Evolutionary conservation across 257 asterid genomes (phyloP).

Genomic region (Ophiorrhiza pumila): DNA sequence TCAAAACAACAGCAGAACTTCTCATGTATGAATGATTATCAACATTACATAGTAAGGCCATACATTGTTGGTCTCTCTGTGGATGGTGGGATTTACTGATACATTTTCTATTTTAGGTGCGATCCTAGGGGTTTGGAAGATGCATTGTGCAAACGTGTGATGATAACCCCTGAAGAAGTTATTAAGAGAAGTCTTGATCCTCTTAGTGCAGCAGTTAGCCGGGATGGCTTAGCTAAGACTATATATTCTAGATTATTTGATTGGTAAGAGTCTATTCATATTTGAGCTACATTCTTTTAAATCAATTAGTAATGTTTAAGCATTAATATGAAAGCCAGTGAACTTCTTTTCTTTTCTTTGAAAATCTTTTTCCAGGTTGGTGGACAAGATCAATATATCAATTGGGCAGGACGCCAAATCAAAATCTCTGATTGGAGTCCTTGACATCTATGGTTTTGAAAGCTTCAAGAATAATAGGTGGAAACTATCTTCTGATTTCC

Average conservation of each 20-base stretch:
- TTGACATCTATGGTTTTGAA: conserved; percentile 94
- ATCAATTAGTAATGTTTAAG: background rate
- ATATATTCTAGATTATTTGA: conserved; percentile 89
- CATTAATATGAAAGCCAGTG: background rate
- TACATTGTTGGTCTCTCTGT: conserved; percentile 29
- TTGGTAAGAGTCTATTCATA: conserved; percentile 50
- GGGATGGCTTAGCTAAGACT: conserved; percentile 96
- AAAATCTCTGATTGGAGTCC: conserved; percentile 82
- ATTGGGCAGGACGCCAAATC: conserved; percentile 87
- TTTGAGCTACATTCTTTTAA: conserved; percentile 15
- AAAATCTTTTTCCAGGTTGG: conserved; percentile 67
- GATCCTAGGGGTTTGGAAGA: conserved; percentile 82
- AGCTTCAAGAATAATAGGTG: conserved; percentile 97
- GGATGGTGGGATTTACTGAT: conserved; percentile 27
- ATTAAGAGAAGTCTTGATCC: conserved; percentile 98
- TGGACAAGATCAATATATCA: conserved; percentile 82
- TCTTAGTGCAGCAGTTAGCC: conserved; percentile 79
- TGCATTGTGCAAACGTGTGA: conserved; percentile 95
- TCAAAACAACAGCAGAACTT: conserved; percentile 79
- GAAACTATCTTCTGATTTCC: conserved; percentile 3
- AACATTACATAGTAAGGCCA: conserved; percentile 26
- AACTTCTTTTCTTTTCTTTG: background rate
- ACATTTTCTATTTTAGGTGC: conserved; percentile 55
- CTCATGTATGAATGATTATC: conserved; percentile 57
- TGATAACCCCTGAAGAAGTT: conserved; percentile 98